Conservation (phyloP, 495 filamentous ascomycete species). For the Glarea lozoyensis region DNA sequence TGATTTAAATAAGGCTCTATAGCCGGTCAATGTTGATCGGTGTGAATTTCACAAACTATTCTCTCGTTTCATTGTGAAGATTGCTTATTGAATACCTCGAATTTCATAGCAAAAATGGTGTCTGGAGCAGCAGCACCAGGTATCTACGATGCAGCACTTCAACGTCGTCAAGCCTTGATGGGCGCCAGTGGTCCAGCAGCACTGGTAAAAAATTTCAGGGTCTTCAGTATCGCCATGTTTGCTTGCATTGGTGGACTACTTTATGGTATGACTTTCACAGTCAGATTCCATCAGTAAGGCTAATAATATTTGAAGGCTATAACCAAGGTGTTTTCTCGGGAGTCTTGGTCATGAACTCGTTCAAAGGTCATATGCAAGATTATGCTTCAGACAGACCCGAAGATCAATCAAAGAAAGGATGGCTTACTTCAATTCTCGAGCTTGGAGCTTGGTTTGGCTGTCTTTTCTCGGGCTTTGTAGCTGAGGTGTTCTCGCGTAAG, state of each 20-base stretch:
- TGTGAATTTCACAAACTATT: background rate
- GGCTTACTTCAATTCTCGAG: slow-evolving; percentile 73
- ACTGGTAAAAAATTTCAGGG: slow-evolving; percentile 57
- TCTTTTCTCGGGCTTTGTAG: slow-evolving; percentile 65
- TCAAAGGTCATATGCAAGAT: slow-evolving; percentile 49
- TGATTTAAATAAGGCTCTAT: background rate
- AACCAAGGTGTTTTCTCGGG: slow-evolving; percentile 78
- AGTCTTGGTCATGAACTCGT: slow-evolving; percentile 56
- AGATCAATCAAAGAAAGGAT: slow-evolving; percentile 60
- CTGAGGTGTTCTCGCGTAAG: slow-evolving; percentile 66
- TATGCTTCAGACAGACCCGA: slow-evolving; percentile 39
- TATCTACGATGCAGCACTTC: slow-evolving; percentile 54
- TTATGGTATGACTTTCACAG: slow-evolving; percentile 11
- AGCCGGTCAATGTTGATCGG: slow-evolving; percentile 5
- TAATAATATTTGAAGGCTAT: slow-evolving; percentile 43
- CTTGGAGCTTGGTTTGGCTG: slow-evolving; percentile 78
- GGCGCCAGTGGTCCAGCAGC: slow-evolving; percentile 55
- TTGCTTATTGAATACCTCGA: background rate
- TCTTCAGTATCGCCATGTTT: slow-evolving; percentile 66
- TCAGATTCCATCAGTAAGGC: slow-evolving; percentile 14
- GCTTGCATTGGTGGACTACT: slow-evolving; percentile 65
- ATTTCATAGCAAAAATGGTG: slow-evolving; percentile 13
- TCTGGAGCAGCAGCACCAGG: slow-evolving; percentile 16
- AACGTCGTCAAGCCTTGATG: slow-evolving; percentile 54
- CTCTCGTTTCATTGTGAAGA: background rate